Percentiles rank a stretch among this genome's conserved stretches.
These are phyloP conservation scores for Xylariaceae sp. DNA, from an alignment of 2,329 filamentous ascomycete species.

Conservation along the genomic window DNA sequence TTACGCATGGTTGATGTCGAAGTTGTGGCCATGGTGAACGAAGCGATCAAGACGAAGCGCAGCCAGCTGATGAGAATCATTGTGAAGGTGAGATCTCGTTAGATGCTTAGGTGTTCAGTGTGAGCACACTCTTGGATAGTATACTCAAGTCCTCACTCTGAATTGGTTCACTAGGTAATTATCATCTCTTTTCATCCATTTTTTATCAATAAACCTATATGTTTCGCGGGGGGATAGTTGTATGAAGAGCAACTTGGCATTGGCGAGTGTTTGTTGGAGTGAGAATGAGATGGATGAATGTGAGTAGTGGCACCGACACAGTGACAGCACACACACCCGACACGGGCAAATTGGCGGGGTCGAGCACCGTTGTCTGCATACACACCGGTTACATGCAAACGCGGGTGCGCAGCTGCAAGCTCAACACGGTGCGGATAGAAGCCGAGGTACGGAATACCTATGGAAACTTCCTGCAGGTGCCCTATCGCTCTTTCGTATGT, in stretches of 20 bases:
- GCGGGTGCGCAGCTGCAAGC: neutral
- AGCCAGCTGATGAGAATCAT: slow-evolving; percentile 11
- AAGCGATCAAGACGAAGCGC: slow-evolving; percentile 10
- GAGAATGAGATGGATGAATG: neutral
- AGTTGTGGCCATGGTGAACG: slow-evolving; percentile 16
- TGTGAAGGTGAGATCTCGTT: neutral
- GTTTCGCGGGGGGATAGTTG: neutral
- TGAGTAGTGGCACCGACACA: neutral
- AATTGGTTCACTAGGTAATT: too few relatives aligned
- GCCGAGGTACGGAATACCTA: neutral
- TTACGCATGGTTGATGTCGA: slow-evolving; percentile 25
- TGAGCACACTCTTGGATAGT: too few relatives aligned
- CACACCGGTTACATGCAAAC: too few relatives aligned
- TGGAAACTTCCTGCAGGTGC: neutral
- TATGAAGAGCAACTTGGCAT: neutral
- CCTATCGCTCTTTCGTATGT: too few relatives aligned
- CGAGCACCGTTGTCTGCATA: neutral
- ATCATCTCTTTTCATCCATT: neutral
- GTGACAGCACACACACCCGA: too few relatives aligned
- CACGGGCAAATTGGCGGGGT: neutral
- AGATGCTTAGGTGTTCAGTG: neutral
- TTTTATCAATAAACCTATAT: neutral
- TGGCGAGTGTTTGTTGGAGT: neutral
- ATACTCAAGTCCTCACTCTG: too few relatives aligned
- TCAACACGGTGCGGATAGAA: neutral